Percentiles rank a stretch among this genome's conserved stretches.
phyloP scores from a whole-genome alignment of 257 asterid genomes.

The Petunia axillaris region DNA sequence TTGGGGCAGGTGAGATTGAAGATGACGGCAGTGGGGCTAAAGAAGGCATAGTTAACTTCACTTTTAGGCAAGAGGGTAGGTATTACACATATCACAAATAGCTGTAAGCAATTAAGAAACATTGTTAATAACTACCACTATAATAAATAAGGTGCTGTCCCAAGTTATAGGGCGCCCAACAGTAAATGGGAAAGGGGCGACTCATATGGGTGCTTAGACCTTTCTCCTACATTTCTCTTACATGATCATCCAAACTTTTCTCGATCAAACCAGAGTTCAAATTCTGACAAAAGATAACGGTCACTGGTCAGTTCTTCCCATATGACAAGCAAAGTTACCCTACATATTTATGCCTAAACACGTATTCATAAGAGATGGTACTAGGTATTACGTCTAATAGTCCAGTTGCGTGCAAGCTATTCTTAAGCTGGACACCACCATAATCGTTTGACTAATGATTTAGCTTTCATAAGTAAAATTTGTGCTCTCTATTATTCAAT shows the following conservation, averaged over 20 bases:
- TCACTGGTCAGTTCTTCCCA: background rate
- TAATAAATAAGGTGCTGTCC: background rate
- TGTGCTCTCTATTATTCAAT: background rate
- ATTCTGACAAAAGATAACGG: background rate
- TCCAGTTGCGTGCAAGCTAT: background rate
- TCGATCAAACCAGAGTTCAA: background rate
- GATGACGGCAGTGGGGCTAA: conserved; percentile 11
- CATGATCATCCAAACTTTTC: conserved; percentile 8
- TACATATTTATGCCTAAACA: background rate
- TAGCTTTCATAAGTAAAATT: background rate
- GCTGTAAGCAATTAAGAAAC: conserved; percentile 2
- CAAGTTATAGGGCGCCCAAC: background rate
- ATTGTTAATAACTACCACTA: background rate
- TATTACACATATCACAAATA: conserved; percentile 1
- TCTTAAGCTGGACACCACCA: background rate
- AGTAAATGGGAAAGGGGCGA: background rate
- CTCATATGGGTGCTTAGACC: background rate
- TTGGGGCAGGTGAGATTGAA: conserved; percentile 30
- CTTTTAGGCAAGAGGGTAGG: conserved; percentile 19
- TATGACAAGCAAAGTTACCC: background rate
- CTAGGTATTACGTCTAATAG: background rate
- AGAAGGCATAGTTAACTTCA: background rate
- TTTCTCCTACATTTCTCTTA: background rate
- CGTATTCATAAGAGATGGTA: background rate
- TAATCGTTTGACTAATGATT: background rate